Evolutionary conservation across 2,329 filamentous ascomycete genomes (phyloP).

Genomic region (Claviceps humidiphila): DNA sequence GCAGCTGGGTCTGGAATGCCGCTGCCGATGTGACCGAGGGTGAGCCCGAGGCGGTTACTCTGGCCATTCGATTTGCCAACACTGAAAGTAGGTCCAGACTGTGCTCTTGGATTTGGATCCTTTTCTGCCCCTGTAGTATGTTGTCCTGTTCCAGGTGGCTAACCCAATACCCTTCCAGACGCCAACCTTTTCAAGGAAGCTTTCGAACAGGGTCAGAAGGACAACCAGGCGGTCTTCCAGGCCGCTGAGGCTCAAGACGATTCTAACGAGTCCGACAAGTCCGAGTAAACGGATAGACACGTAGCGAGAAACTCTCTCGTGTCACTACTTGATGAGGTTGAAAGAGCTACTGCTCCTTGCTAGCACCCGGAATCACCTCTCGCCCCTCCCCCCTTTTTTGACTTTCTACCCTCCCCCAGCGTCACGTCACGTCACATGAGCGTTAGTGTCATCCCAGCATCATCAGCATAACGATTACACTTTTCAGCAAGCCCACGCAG

Average conservation of each 20-base stretch:
- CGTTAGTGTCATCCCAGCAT: conserved; percentile 8
- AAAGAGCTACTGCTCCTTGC: conserved; percentile 4
- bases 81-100: conserved; percentile 65
- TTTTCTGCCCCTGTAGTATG: background rate
- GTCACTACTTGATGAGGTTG: background rate
- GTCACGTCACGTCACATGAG: conserved; percentile 10
- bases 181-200: conserved; percentile 96
- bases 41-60: conserved; percentile 86
- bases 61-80: conserved; percentile 96
- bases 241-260: conserved; percentile 19
- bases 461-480: conserved; percentile 6
- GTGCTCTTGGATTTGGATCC: too few relatives aligned
- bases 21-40: conserved; percentile 96
- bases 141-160: background rate
- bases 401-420: background rate
- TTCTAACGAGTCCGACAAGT: conserved; percentile 9
- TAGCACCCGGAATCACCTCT: conserved; percentile 5
- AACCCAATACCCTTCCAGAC: conserved; percentile 37
- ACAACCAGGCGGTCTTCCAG: conserved; percentile 79
- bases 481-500: background rate
- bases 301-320: background rate
- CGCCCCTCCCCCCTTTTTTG: background rate
- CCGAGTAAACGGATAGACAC: conserved; percentile 3
- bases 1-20: conserved; percentile 98
- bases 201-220: conserved; percentile 92